phyloP scores from a whole-genome alignment of 2,329 filamentous ascomycete genomes.

The Diplodia corticola region DNA sequence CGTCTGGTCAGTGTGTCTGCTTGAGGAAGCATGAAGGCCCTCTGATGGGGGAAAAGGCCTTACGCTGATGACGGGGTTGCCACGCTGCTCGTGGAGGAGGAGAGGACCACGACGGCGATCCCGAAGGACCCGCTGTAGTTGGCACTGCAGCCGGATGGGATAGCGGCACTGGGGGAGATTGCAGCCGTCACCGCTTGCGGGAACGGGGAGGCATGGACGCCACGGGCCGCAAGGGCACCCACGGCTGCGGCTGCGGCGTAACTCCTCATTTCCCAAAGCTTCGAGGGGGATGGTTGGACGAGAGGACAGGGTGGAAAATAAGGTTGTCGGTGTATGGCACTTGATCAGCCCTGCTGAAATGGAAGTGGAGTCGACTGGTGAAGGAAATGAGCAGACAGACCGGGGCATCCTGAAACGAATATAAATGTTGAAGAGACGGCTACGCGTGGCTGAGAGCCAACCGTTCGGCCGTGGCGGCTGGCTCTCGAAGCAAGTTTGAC shows the following conservation, averaged over 20 bases:
- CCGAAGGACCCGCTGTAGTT: not conserved
- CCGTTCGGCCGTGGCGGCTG: not conserved
- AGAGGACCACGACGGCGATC: not conserved
- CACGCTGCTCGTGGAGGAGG: not conserved
- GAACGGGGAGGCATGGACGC: slow-evolving; percentile 10
- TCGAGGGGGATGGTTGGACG: not conserved
- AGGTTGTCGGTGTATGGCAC: not conserved
- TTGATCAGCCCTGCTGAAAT: not conserved
- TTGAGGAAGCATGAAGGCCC: not conserved
- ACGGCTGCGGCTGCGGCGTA: not conserved
- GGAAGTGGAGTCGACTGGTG: not conserved
- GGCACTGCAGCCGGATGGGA: not conserved
- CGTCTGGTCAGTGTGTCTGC: not conserved
- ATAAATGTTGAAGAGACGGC: not conserved
- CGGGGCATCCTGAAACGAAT: slow-evolving; percentile 2
- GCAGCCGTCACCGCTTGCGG: slow-evolving; percentile 1
- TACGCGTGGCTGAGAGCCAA: not conserved
- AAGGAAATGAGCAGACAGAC: not conserved
- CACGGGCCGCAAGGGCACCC: slow-evolving; percentile 3
- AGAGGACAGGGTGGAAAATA: not conserved
- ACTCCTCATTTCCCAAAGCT: not conserved
- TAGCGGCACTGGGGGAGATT: not conserved
- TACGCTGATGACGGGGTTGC: not conserved
- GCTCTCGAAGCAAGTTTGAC: not conserved
- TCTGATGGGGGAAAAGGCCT: too few relatives aligned